A percentile compares a stretch with the other conserved stretches of the same genome.
Conservation (phyloP, 2,329 filamentous ascomycete species). For the Penicillium crustosum region DNA sequence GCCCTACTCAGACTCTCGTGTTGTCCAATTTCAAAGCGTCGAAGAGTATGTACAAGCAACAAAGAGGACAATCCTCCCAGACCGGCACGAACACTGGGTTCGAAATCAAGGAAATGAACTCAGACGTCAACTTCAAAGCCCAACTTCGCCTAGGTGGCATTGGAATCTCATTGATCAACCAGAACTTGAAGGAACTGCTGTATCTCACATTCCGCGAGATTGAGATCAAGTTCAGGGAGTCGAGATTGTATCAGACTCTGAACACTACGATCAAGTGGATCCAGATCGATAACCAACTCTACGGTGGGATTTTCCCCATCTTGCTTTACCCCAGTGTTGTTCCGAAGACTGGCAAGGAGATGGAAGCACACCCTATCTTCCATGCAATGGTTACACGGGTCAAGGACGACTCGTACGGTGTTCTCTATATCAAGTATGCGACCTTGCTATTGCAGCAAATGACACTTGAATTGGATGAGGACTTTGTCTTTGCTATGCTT, state of each 20-base stretch:
- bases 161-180: slow-evolving; percentile 89
- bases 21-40: slow-evolving; percentile 91
- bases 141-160: slow-evolving; percentile 86
- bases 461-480: slow-evolving; percentile 96
- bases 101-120: slow-evolving; percentile 90
- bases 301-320: slow-evolving; percentile 97
- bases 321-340: slow-evolving; percentile 96
- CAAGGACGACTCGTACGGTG: slow-evolving; percentile 97
- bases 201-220: slow-evolving; percentile 93
- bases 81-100: slow-evolving; percentile 68
- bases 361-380: slow-evolving; percentile 92
- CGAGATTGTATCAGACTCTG: slow-evolving; percentile 87
- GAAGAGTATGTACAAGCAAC: slow-evolving; percentile 83
- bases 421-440: slow-evolving; percentile 97
- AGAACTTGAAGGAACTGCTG: slow-evolving; percentile 84
- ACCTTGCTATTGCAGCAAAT: slow-evolving; percentile 93
- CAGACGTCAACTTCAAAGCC: slow-evolving; percentile 82
- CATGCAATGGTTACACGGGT: slow-evolving; percentile 89
- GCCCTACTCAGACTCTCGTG: slow-evolving; percentile 91
- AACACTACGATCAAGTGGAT: slow-evolving; percentile 96
- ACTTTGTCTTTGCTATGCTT: slow-evolving; percentile 93
- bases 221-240: slow-evolving; percentile 87
- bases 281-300: slow-evolving; percentile 97
- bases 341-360: slow-evolving; percentile 93
- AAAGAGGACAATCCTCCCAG: slow-evolving; percentile 55